Conservation (phyloP, 2,329 filamentous ascomycete genomes). For the Ophiocordyceps camponoti-leonardi region DNA sequence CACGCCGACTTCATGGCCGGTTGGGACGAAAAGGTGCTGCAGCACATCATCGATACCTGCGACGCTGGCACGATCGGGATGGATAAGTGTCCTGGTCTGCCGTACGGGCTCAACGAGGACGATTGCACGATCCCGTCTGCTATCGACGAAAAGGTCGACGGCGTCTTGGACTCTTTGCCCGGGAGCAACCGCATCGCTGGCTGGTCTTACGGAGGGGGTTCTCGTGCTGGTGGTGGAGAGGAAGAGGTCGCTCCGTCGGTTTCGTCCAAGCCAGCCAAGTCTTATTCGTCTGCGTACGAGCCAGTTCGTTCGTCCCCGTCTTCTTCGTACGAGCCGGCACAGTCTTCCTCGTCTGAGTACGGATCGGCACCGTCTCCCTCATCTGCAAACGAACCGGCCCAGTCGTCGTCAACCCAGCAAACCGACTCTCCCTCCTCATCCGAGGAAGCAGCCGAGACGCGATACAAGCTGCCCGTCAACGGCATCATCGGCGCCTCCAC, state of each 20-base stretch:
- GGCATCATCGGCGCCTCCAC: not conserved
- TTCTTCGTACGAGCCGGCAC: no score
- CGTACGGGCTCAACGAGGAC: slow-evolving; percentile 30
- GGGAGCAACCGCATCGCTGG: slow-evolving; percentile 37
- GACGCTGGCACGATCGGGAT: slow-evolving; percentile 40
- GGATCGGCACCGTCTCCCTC: not conserved
- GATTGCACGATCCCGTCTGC: slow-evolving; percentile 33
- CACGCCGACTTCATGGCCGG: slow-evolving; percentile 60
- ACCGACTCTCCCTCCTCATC: not conserved
- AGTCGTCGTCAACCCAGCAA: not conserved
- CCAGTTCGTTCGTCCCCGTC: no score
- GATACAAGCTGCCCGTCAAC: not conserved
- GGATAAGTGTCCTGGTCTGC: slow-evolving; percentile 42
- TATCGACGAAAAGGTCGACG: slow-evolving; percentile 26
- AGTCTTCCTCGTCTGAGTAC: not conserved
- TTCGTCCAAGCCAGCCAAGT: no score
- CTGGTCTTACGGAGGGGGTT: slow-evolving; percentile 25
- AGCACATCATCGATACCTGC: slow-evolving; percentile 51
- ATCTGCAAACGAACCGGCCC: not conserved
- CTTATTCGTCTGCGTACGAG: not conserved
- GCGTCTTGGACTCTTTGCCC: slow-evolving; percentile 30
- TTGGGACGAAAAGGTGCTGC: slow-evolving; percentile 49
- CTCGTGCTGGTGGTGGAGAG: not conserved
- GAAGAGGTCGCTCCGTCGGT: not conserved
- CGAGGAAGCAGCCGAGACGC: not conserved